Percentiles rank a stretch among this genome's conserved stretches.
Evolutionary conservation across 257 asterid genomes (phyloP).

Genomic region (Solanum gracilifrons): DNA sequence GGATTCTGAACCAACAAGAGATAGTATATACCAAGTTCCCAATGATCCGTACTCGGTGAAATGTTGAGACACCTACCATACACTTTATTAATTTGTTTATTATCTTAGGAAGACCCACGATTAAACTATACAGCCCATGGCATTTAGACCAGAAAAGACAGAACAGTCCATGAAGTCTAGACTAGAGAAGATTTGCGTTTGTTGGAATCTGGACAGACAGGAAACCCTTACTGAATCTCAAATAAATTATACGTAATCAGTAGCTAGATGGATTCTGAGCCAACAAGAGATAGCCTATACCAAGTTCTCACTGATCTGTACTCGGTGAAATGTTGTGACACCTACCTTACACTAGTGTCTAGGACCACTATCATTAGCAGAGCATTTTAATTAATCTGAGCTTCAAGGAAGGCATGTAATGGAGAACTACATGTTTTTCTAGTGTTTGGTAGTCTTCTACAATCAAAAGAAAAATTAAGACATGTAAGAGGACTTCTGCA

Average conservation of each 20-base stretch:
- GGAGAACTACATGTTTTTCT: background rate
- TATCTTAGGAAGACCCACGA: background rate
- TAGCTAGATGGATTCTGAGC: background rate
- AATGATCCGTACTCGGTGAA: background rate
- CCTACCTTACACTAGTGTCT: background rate
- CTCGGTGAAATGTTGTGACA: background rate
- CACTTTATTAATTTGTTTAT: background rate
- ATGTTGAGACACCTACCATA: background rate
- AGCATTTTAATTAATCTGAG: background rate
- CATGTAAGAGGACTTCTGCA: background rate
- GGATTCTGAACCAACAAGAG: background rate
- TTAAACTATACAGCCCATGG: background rate
- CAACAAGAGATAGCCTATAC: background rate
- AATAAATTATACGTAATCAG: background rate
- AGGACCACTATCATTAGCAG: background rate
- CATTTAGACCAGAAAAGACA: background rate
- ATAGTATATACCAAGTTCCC: background rate
- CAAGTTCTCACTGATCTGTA: background rate
- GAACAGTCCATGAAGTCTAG: background rate
- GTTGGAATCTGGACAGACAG: constrained; percentile 66
- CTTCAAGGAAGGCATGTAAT: background rate
- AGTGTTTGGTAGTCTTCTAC: background rate
- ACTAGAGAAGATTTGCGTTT: constrained; percentile 24
- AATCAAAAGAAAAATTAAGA: background rate
- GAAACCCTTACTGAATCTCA: constrained; percentile 1